Base-by-base conservation (phyloP, 2,329 filamentous ascomycete genomes). In the Ascochyta pisi region DNA sequence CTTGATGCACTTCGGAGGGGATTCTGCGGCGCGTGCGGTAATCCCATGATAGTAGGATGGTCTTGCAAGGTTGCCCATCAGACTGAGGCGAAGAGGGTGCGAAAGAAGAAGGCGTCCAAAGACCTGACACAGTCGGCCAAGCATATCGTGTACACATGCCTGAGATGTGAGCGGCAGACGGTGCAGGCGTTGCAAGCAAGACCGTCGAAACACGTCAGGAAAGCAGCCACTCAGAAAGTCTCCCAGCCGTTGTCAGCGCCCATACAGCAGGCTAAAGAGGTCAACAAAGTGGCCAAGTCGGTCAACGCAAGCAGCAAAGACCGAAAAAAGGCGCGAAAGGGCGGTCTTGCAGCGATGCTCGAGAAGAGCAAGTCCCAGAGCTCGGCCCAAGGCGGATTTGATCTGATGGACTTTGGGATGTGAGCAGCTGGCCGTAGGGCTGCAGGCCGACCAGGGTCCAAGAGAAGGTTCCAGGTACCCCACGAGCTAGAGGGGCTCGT, bases 401-500 rank as follows among this genome's bases (percentile, higher is more conserved):
- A 83, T 66, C 70, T 84, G 24, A 79, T 84, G 73, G 82, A 84
- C 63, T 82, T 84, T 63, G 76, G 84, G 58, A 79, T 83, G 65
- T 78, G 73, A 67, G 53, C 40, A 58, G 45, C 52, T 31, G 67
- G 57, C 65, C 51, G 50, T 68, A 73, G 63, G 70, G 69, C 66
- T 72, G 70, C 65, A 55, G 50, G 54, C 31, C 6, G 27, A 49
- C 54, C 55, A 62, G 63, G 64, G 61, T 63, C 57, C 37, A 49
- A 41, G 34, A 46, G 53, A 56, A 56, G 53, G 53, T 56, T 51
- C 53, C 53, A 51, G 53, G 53, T 43, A 41, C 47, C 41, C 53
- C 53, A 42, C n/a, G 16, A 41, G 22, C 15, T 26, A 24, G 22
- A 41, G 39, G 39, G 26, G 37, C 39, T 65, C 19, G 19, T 19